Evolutionary conservation across 164 flowering plant genomes (phyloP), one percentile per base, ranked within the genome.

Genomic region (Piper betle): DNA sequence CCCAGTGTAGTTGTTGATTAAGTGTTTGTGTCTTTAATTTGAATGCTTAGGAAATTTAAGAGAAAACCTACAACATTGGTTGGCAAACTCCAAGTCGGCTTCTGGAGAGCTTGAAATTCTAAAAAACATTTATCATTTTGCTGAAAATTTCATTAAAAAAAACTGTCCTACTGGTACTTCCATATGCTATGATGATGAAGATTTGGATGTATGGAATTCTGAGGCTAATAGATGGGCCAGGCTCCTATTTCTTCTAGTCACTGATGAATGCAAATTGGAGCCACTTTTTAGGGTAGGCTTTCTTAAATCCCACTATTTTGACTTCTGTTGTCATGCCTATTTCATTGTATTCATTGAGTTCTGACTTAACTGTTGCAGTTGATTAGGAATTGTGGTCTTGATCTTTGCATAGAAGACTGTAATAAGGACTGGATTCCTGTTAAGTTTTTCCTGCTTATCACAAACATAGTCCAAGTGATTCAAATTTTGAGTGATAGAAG

Each of bases 171-270:
- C 41, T 59, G 73, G 69, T 71, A 67, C 65, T 64, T 62, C 38
- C 11, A 39, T 68, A 55, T 65, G 63, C 68, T 93, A 61, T 70
- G 84, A 90, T 68, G 99, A 94, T 73, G 97, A 82, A 66, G 97
- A 94, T 56, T 60, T 94, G 69, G 79, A 73, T 40, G 74, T 82
- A 19, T 87, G 96, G 95, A 78, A 65, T 52, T 68, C 58, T 62
- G 82, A 83, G 73, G 84, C 84, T 39, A 79, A 75, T 67, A 79
- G 92, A 75, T 94, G 97, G 97, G 82, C 87, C 55, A 81, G 96
- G 70, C 70, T 84, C 64, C 73, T 86, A 62, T 86, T 94, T 71
- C 86, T 88, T 66, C 69, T 73, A 39, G 52, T 79, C 54, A 71
- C 75, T 52, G 79, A 77, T 65, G 85, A 80, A 53, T 55, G 78